Evolutionary conservation across 163 green algal species (phyloP), one percentile per base, ranked within the genome.

Genomic region (Prototheca cutis): DNA sequence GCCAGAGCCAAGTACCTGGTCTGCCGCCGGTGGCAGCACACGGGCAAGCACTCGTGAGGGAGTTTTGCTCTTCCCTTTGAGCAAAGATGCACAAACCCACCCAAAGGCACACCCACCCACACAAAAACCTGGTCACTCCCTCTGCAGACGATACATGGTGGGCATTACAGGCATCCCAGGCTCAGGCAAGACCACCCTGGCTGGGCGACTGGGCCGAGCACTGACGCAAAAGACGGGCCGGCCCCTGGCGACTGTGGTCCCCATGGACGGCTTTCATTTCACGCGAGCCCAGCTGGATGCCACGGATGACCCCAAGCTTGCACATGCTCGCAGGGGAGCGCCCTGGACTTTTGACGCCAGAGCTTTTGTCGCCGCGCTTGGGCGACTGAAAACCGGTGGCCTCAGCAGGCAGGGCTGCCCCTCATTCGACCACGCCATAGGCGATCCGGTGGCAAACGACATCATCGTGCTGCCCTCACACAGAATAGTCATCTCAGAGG

Each of bases 241-340:
- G 19, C 8, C 40, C 0, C 30, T 55, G 23, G 74, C 78, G 18
- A 65, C 67, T 6, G 66, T 74, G 13, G 55, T 85, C 36, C 71
- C 75, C 18, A 88, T 88, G 82, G 86, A 93, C 48, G 79, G 85
- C 17, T 94, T 88, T 53, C 86, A 94, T 58, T 79, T 72, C 32
- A 84, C 76, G 40, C 59, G 61, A 6, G 6, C 23, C 2, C 67
- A 91, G 68, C 67, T 94, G 55, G 77, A 91, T 56, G 39, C 54
- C 3, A 85, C 94, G 70, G 67, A 71, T 2, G 75, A 94, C 55
- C 82, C 86, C 13, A 24, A 74, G 55, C 72, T 77, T 56, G 83
- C 84, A 6, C 73, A 85, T 55, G 76, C 74, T 1, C 62, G 83
- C 1, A 49, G 87, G 0, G 87, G 85, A 2, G 86, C 87, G 0